Evolutionary conservation across 2,329 filamentous ascomycete genomes (phyloP), one percentile per base, ranked within the genome.

Genomic region (Stromatinia cepivora): DNA sequence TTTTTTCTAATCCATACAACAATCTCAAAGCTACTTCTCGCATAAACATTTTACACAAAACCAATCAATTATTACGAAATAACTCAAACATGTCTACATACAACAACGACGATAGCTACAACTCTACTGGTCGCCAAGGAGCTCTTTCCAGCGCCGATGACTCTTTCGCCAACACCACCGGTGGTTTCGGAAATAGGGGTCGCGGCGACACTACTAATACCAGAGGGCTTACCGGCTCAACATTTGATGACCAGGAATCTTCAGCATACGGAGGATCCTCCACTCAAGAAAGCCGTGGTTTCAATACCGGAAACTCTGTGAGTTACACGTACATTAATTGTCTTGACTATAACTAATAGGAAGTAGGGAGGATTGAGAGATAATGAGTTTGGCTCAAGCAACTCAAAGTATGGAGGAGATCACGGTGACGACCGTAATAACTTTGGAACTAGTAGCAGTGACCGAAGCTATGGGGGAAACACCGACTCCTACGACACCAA

Each of bases 11-110:
- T 15, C 36, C 58, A 22, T 54, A 25, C 4, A 20, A 53, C 10
- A 57, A 20, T 45, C 25, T 34, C 13, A 31, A 54, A 6, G n/a
- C 7, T 5, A 22, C 8, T 36, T 42, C 10, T 7, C 8, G 25
- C 34, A 52, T 28, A 64, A 64, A 28, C 10, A 28, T 11, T 22
- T 4, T 2, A 8, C n/a, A 28, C 9, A 25, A 46, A 53, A 57
- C 28, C 39, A 42, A 42, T 42, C 22, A 59, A 67, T 62, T 22
- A 50, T n/a, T 42, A 53, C 59, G 36, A 57, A 67, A 50, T 6
- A 66, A 62, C 52, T 52, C 69, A 70, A 76, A 70, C 69, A 78
- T 78, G 77, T 78, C 76, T 74, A 75, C 72, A 71, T 78, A 77
- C 73, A 73, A 76, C 67, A 75, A 76, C 70, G 70, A 75, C 66